Percentiles rank a stretch among this genome's conserved stretches.
Conservation (phyloP, 257 asterid species). For the Sherardia arvensis region DNA sequence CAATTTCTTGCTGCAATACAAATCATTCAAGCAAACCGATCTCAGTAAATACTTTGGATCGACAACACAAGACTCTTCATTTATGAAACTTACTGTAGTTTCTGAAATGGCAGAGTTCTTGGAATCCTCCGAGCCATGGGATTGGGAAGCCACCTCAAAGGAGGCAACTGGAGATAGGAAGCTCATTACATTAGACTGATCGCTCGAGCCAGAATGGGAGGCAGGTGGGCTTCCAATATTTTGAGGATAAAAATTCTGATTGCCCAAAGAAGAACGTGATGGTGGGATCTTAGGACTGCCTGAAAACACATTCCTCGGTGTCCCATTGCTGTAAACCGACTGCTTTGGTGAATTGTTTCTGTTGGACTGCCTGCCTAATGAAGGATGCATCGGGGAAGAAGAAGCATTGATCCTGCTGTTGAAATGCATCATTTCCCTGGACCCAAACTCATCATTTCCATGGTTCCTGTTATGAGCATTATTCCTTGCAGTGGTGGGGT, state of each 20-base stretch:
- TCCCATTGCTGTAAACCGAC: neutral
- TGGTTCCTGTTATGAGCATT: neutral
- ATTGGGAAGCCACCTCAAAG: conserved; percentile 18
- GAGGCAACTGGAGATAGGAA: conserved; percentile 25
- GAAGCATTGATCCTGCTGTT: neutral
- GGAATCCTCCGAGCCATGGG: conserved; percentile 22
- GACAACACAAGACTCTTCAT: neutral
- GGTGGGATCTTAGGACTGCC: conserved; percentile 21
- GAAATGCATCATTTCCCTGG: conserved; percentile 1
- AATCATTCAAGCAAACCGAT: neutral
- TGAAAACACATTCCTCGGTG: neutral
- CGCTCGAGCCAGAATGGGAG: conserved; percentile 24
- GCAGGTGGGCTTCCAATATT: conserved; percentile 15
- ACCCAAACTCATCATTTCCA: neutral
- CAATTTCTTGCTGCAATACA: conserved; percentile 39
- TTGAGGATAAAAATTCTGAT: conserved; percentile 20
- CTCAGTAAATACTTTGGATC: neutral
- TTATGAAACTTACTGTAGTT: conserved; percentile 21
- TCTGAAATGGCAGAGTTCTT: conserved; percentile 16
- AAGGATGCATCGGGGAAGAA: neutral
- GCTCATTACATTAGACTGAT: conserved; percentile 20
- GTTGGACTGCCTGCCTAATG: conserved; percentile 12
- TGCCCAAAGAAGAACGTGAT: conserved; percentile 14
- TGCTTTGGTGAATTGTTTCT: conserved; percentile 18
- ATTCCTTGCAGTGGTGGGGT: neutral